Evolutionary conservation across 768 basidiomycete species (phyloP), one percentile per base, ranked within the genome.

Genomic region (Lactarius hatsudake): DNA sequence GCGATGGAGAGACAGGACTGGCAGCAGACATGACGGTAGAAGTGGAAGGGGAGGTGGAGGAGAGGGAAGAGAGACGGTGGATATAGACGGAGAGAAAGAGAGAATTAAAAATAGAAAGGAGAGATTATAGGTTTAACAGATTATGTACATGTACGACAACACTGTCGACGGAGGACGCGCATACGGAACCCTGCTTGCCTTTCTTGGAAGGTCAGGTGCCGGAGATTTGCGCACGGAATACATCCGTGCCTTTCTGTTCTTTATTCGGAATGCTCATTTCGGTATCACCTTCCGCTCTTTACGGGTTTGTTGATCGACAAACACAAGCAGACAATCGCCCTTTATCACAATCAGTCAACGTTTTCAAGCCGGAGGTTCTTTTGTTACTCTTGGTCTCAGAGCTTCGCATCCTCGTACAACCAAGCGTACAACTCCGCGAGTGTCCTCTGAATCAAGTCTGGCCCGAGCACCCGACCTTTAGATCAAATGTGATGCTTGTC

Each of bases 81-180:
- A 42, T 20, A 30, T 7, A n/a, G 28, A 28, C 6, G n/a, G 53
- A 9, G 36, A 8, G 13, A 23, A 15, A 17, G 48, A n/a, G 15
- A 53, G 5, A 42, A 20, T 32, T 26, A n/a, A 30, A n/a, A 48
- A 17, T 45, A 17, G 1, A 18, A 51, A 30, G 59, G 30, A 64
- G 59, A n/a, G 20, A 32, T 53, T 53, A 51, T 51, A 12, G n/a
- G 12, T 23, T 53, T 53, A 45, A 23, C 18, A 45, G 45, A 57
- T 66, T 66, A 62, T 63, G 61, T 67, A 63, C 58, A 63, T 59
- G 15, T 48, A 30, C 38, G 57, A 59, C 17, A 32, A 32, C 6
- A 36, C 36, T 57, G 38, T 26, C 7, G 6, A 59, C 34, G 56
- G 62, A 59, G 54, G 60, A 43, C 20, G 34, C 18, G 23, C 34